A percentile compares a stretch with the other conserved stretches of the same genome.
These are phyloP conservation scores for Globisporangium nagaii DNA, from an alignment of 352 stramenopile species.

Conservation along the genomic window DNA sequence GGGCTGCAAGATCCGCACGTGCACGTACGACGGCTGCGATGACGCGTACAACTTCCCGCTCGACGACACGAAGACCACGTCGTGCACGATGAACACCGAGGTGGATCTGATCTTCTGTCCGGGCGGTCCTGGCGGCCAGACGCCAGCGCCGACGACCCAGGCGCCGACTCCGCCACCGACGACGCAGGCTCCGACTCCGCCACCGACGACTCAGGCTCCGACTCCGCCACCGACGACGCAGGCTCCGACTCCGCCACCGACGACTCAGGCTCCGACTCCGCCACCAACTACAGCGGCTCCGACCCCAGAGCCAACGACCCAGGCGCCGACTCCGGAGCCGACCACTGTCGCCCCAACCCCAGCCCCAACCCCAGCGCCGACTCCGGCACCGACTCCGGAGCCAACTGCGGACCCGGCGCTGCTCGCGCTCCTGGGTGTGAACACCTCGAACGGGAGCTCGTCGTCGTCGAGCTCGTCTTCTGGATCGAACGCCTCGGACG, in stretches of 20 bases:
- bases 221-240: conserved; percentile 10
- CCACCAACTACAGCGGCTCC: conserved; percentile 3
- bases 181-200: conserved; percentile 12
- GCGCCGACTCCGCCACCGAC: conserved; percentile 7
- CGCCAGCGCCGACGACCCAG: conserved; percentile 11
- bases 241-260: conserved; percentile 2
- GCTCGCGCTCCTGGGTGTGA: neutral
- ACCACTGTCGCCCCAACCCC: conserved; percentile 2
- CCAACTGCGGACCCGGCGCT: neutral
- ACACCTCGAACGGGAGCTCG: neutral
- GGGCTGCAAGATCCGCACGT: conserved; percentile 31
- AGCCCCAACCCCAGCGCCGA: neutral
- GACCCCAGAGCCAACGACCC: conserved; percentile 1
- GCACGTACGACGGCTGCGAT: conserved; percentile 23
- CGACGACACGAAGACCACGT: conserved; percentile 36
- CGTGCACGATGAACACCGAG: conserved; percentile 27
- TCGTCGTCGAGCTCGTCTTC: neutral
- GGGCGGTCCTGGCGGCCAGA: conserved; percentile 22
- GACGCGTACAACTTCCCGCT: conserved; percentile 39
- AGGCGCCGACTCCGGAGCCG: conserved; percentile 3
- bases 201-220: conserved; percentile 18
- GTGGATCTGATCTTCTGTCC: conserved; percentile 47
- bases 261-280: conserved; percentile 2
- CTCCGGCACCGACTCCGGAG: neutral
- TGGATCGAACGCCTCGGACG: neutral